phyloP scores from a whole-genome alignment of 805 yeast genomes.

The Zygosaccharomyces bisporus region DNA sequence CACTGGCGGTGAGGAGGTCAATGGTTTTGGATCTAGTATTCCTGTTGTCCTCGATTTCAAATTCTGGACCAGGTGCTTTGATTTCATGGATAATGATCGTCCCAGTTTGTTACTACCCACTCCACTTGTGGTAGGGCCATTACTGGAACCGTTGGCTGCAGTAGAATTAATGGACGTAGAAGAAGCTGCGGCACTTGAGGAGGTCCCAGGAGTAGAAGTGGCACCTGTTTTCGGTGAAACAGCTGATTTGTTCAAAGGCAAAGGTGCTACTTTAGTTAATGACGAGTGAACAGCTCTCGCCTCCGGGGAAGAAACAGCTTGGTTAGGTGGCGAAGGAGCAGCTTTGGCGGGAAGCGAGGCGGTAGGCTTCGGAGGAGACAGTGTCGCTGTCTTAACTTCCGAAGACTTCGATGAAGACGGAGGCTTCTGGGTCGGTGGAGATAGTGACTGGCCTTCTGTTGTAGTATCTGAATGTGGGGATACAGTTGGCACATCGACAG shows the following conservation, averaged over 20 bases:
- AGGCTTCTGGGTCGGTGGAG: background rate
- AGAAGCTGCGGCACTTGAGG: background rate
- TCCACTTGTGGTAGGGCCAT: constrained; percentile 7
- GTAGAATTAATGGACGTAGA: background rate
- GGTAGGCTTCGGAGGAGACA: background rate
- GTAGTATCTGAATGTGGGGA: background rate
- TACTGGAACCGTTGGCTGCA: background rate
- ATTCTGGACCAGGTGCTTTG: constrained; percentile 28
- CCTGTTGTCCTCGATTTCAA: constrained; percentile 23
- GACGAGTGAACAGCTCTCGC: background rate
- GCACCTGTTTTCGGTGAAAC: constrained; percentile 1
- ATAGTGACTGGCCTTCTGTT: background rate
- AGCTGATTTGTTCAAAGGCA: background rate
- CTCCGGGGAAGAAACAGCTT: background rate
- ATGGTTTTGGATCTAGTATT: constrained; percentile 15
- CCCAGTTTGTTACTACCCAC: constrained; percentile 23
- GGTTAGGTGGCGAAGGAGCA: background rate
- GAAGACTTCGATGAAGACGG: background rate
- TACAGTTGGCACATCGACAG: constrained; percentile 2
- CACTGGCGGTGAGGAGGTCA: constrained; percentile 10
- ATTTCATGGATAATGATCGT: constrained; percentile 36
- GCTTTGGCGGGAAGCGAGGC: background rate
- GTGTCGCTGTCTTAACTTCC: background rate
- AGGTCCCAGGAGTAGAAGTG: no score
- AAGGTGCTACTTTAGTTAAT: background rate